Percentiles rank a stretch among this genome's conserved stretches.
Conservation (phyloP, 805 yeast species). For the Spathaspora sp. region DNA sequence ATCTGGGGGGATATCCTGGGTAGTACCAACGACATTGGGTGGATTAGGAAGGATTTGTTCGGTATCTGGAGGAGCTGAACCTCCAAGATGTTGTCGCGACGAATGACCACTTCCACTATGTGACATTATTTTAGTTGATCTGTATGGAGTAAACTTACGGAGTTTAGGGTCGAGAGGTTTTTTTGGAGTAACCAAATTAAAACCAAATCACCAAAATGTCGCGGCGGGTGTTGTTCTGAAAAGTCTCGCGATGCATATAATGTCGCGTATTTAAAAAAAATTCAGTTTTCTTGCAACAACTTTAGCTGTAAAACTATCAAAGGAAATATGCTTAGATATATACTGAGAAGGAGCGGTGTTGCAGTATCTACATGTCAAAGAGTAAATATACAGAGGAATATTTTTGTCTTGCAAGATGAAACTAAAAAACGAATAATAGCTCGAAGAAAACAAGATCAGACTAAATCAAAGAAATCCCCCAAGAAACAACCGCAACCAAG, state of each 20-base stretch:
- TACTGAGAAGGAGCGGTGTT: not conserved
- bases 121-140: not conserved
- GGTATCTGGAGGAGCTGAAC: not conserved
- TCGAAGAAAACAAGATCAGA: not conserved
- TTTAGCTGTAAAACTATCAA: not conserved
- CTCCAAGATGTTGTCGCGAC: not conserved
- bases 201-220: too few species aligned
- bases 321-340: conserved; percentile 9
- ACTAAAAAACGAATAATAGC: not conserved
- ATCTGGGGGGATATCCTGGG: conserved; percentile 42
- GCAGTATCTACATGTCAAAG: too few species aligned
- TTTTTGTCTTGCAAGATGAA: not conserved
- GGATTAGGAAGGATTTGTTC: not conserved
- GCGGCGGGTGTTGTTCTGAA: not conserved
- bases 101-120: not conserved
- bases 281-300: not conserved
- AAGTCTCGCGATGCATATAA: not conserved
- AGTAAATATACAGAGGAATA: not conserved
- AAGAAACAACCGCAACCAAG: not conserved
- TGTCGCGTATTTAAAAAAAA: not conserved
- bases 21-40: conserved; percentile 7
- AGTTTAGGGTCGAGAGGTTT: too few species aligned
- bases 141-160: not conserved
- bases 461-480: not conserved
- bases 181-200: not conserved